A percentile compares a stretch with the other conserved stretches of the same genome.
phyloP scores from a whole-genome alignment of 768 basidiomycete genomes.

The Pleurotus eryngii region DNA sequence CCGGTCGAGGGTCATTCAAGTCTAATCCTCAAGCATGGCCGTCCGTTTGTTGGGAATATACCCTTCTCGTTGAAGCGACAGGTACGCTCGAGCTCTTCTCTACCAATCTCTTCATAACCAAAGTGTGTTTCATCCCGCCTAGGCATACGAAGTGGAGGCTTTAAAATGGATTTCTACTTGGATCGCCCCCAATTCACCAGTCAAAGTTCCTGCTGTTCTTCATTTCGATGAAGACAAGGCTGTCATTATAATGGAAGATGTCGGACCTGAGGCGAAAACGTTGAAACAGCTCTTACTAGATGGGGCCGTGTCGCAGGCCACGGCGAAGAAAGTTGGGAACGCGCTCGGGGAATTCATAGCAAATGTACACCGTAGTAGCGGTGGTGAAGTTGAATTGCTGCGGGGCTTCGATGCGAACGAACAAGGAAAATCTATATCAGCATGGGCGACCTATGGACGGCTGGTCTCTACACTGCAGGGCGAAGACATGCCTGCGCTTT shows the following conservation, averaged over 20 bases:
- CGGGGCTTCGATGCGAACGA: conserved; percentile 32
- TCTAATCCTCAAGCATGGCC: conserved; percentile 57
- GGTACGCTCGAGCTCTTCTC: conserved; percentile 29
- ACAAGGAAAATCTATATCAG: conserved; percentile 33
- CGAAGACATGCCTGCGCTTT: conserved; percentile 27
- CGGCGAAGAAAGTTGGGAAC: conserved; percentile 44
- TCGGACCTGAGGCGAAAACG: conserved; percentile 29
- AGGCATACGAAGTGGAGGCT: conserved; percentile 37
- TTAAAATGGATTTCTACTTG: conserved; percentile 5
- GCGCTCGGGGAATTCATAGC: conserved; percentile 56
- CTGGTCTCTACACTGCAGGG: conserved; percentile 32
- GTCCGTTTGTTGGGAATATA: conserved; percentile 32
- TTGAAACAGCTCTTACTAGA: conserved; percentile 40
- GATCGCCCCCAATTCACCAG: conserved; percentile 12
- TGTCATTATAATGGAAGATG: conserved; percentile 50
- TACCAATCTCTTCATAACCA: background rate
- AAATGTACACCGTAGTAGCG: conserved; percentile 46
- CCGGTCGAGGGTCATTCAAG: conserved; percentile 42
- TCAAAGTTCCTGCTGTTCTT: conserved; percentile 36
- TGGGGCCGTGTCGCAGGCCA: conserved; percentile 23
- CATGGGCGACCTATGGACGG: conserved; percentile 40
- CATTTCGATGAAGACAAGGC: conserved; percentile 35
- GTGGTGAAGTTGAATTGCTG: conserved; percentile 23
- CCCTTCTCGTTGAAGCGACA: conserved; percentile 49
- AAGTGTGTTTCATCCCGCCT: background rate